Evolutionary conservation across 192 early-diverging fungal species (phyloP).

Genomic region (Backusella tuberculispora): DNA sequence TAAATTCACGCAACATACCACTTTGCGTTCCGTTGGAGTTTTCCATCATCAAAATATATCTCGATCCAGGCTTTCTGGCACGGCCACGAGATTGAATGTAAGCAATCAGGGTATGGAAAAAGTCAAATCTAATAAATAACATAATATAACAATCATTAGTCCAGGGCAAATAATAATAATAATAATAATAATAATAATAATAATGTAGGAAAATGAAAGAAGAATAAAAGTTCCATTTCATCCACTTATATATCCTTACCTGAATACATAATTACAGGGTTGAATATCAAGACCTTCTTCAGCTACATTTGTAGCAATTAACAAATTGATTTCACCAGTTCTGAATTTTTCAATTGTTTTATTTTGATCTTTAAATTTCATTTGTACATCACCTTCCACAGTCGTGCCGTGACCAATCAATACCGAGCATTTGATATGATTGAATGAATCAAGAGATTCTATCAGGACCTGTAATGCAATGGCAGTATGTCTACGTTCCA

Average conservation of each 20-base stretch:
- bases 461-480: conserved; percentile 59
- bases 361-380: conserved; percentile 60
- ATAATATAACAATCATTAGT: no score
- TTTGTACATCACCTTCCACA: conserved; percentile 47
- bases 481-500: conserved; percentile 73
- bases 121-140: conserved; percentile 84
- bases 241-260: conserved; percentile 44
- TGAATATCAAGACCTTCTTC: conserved; percentile 96
- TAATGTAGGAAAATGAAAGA: no score
- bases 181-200: neutral
- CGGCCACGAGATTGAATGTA: conserved; percentile 93
- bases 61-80: conserved; percentile 72
- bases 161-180: no score
- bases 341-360: conserved; percentile 70
- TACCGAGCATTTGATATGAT: conserved; percentile 47
- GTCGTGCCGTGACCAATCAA: conserved; percentile 64
- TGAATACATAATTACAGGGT: conserved; percentile 85
- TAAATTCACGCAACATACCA: conserved; percentile 42
- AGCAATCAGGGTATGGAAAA: conserved; percentile 70
- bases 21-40: conserved; percentile 46
- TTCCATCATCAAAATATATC: conserved; percentile 78
- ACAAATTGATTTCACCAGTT: conserved; percentile 67
- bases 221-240: neutral
- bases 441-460: conserved; percentile 56
- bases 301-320: conserved; percentile 92